Percentiles rank a stretch among this genome's conserved stretches.
Evolutionary conservation across 345 rosid genomes (phyloP).

Genomic region (Trapa bicornis): DNA sequence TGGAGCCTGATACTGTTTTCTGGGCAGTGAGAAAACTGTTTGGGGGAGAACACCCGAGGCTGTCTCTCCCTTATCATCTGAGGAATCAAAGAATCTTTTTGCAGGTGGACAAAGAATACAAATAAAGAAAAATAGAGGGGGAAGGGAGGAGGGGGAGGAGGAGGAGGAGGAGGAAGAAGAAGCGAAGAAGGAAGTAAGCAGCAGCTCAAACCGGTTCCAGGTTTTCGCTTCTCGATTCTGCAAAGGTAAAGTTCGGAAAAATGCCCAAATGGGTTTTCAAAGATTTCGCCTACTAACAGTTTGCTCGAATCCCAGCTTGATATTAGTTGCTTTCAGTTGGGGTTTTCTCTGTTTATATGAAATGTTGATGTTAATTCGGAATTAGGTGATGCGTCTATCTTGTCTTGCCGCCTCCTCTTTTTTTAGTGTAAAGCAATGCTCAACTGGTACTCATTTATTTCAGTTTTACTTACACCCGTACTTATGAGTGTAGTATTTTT

Average conservation of each 20-base stretch:
- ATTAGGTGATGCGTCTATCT: background rate
- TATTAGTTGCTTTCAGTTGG: background rate
- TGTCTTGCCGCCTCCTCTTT: background rate
- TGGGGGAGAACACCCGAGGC: slow-evolving; percentile 2
- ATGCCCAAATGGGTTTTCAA: slow-evolving; percentile 8
- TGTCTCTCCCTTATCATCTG: slow-evolving; percentile 26
- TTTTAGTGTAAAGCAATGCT: background rate
- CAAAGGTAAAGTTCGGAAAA: background rate
- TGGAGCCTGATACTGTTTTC: slow-evolving; percentile 1
- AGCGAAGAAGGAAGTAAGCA: background rate
- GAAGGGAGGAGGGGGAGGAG: background rate
- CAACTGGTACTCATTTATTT: background rate
- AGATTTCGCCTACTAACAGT: background rate
- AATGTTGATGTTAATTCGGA: background rate
- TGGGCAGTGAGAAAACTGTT: slow-evolving; percentile 10
- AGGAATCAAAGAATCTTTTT: slow-evolving; percentile 56
- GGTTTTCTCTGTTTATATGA: background rate
- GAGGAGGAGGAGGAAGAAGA: background rate
- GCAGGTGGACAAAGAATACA: background rate
- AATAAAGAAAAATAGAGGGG: background rate
- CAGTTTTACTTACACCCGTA: background rate
- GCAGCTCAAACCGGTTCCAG: background rate
- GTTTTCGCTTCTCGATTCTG: background rate
- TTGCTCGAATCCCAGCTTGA: slow-evolving; percentile 2
- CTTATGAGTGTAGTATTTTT: background rate